Evolutionary conservation across 75 land plant species (phyloP), one percentile per base, ranked within the genome.

Genomic region (Pseudotsuga menziesii): DNA sequence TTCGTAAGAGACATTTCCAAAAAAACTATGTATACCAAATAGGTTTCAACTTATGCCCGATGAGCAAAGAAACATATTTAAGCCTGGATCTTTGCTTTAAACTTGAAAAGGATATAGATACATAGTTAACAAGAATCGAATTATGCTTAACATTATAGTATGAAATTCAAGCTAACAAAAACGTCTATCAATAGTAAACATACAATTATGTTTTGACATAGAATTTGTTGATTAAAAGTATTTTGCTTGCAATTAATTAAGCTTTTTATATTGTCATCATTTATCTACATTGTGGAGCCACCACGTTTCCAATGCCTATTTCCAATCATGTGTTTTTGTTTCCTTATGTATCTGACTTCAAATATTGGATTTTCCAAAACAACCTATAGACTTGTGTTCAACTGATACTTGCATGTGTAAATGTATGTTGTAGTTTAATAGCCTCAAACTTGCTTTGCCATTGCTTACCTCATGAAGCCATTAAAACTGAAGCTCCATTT

Each of bases 381-480:
- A n/a, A n/a, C n/a, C n/a, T n/a, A n/a, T n/a, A n/a, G n/a, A n/a
- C n/a, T n/a, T n/a, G n/a, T n/a, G n/a, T n/a, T n/a, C n/a, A n/a
- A n/a, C n/a, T n/a, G n/a, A n/a, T n/a, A n/a, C n/a, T n/a, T n/a
- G n/a, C n/a, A n/a, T n/a, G n/a, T n/a, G n/a, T n/a, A n/a, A n/a
- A n/a, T n/a, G n/a, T n/a, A n/a, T n/a, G n/a, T 12, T 41, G 5
- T 75, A 1, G 3, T 4, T 85, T 16, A 22, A 36, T 72, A 44
- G 22, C 76, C 32, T 14, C 16, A 7, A 12, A 5, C 69, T 58
- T 6, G 41, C 12, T 32, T 13, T 69, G 4, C n/a, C 73, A 48
- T 35, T 75, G 61, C 56, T 52, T 17, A 5, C 19, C 52, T 78
- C 58, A 74, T 44, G 75, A 96, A 94, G 90, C 84, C 14, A 86